Percentiles rank a stretch among this genome's conserved stretches.
Conservation (phyloP, 495 filamentous ascomycete genomes). For the Aspergillus heteromorphus region DNA sequence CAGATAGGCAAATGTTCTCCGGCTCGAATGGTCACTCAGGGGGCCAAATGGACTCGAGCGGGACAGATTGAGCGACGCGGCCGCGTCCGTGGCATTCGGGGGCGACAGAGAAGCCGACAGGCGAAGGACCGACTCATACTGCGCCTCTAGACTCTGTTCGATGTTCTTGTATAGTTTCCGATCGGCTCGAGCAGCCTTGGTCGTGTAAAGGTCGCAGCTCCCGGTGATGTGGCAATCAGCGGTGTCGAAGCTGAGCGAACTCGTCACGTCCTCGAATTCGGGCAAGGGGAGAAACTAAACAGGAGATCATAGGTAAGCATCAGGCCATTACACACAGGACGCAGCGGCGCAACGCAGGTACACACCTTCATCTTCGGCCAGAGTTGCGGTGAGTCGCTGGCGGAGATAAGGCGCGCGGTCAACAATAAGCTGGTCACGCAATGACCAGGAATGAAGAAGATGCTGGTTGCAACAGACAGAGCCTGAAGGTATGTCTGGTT, state of each 20-base stretch:
- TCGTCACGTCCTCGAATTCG: conserved; percentile 81
- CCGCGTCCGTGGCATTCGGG: conserved; percentile 53
- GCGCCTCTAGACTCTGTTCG: conserved; percentile 77
- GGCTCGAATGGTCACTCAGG: conserved; percentile 76
- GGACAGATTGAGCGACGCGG: conserved; percentile 62
- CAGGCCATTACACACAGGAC: background rate
- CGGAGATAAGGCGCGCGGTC: background rate
- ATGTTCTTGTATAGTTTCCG: conserved; percentile 97
- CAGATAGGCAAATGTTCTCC: conserved; percentile 89
- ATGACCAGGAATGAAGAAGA: background rate
- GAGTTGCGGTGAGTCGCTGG: conserved; percentile 6
- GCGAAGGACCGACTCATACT: conserved; percentile 81
- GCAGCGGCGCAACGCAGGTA: background rate
- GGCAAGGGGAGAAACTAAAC: conserved; percentile 82
- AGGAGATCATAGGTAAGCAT: background rate
- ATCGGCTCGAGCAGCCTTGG: conserved; percentile 87
- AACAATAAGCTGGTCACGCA: background rate
- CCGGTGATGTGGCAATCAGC: conserved; percentile 83
- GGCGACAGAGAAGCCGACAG: conserved; percentile 77
- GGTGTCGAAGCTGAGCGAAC: conserved; percentile 89
- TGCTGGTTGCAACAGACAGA: background rate
- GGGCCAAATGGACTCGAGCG: conserved; percentile 87
- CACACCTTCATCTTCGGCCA: conserved; percentile 25
- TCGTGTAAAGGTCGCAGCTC: conserved; percentile 93
- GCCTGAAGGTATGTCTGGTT: background rate